phyloP scores from a whole-genome alignment of 1,139 yeast genomes.

The Yamadazyma atlantica region DNA sequence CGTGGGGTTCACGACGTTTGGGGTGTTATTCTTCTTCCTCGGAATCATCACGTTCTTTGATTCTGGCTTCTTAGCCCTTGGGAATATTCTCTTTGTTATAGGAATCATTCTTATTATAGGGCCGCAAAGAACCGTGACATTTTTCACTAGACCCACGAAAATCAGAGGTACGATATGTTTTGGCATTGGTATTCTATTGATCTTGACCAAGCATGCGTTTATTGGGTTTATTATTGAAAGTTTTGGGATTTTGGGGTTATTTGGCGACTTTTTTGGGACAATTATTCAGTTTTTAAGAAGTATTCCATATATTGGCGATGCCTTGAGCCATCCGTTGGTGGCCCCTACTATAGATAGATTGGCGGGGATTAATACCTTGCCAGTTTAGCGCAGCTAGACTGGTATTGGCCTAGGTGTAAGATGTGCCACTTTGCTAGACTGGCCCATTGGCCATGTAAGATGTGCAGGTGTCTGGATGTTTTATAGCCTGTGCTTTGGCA shows the following conservation, averaged over 20 bases:
- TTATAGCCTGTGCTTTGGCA: neutral
- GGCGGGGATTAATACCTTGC: constrained; percentile 48
- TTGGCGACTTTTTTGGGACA: constrained; percentile 91
- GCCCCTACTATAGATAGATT: constrained; percentile 67
- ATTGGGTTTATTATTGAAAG: constrained; percentile 83
- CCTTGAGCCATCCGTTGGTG: constrained; percentile 74
- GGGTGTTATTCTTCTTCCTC: constrained; percentile 71
- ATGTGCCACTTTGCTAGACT: no score
- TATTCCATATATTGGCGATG: constrained; percentile 83
- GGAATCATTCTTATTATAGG: constrained; percentile 89
- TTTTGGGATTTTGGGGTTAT: constrained; percentile 82
- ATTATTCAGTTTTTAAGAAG: constrained; percentile 87
- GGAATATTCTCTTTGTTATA: constrained; percentile 76
- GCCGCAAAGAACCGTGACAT: constrained; percentile 75
- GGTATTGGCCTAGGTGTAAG: no score
- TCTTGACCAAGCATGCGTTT: constrained; percentile 74
- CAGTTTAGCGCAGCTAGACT: no score
- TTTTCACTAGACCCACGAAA: constrained; percentile 85
- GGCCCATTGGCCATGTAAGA: no score
- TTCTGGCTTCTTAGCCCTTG: constrained; percentile 84
- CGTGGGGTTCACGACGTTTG: constrained; percentile 90
- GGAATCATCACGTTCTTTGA: constrained; percentile 89
- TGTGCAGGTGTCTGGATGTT: no score
- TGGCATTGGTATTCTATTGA: constrained; percentile 68
- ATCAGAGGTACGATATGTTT: constrained; percentile 85